Base-by-base conservation (phyloP, 2,329 filamentous ascomycete genomes). In the Didymella sp. region DNA sequence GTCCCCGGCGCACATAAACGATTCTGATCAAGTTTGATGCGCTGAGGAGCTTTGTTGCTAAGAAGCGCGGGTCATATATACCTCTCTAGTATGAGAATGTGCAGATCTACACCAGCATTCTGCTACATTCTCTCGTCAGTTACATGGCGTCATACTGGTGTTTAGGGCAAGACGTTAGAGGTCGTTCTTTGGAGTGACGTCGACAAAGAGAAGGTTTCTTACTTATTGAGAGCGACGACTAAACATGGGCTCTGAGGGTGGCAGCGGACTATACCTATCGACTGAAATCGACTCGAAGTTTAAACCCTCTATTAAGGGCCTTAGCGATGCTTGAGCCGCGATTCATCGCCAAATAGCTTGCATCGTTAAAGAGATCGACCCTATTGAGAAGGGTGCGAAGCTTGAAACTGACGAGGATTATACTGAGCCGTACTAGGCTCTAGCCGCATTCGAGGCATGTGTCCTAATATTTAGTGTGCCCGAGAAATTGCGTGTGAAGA, bases 21-120 rank as follows among this genome's bases (percentile, higher is more conserved):
- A 60, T 62, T 31, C 40, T 62, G 28, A 62, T 57, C 1, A 62
- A 62, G 41, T 62, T 58, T 40, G 41, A 60, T 11, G n/a, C 48
- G 2, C 43, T 44, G 9, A 44, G 57, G 7, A 55, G 49, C 41
- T 60, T 59, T 22, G 45, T 62, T 1, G 46, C 28, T 19, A 37
- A 22, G 15, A 42, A 56, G 28, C 48, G 27, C 3, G 48, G 17
- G 3, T 33, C 33, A 4, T 56, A 38, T 24, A 48, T 22, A 1
- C 43, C 51, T 9, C 33, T 62, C 11, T 27, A 63, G 19, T 63
- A 61, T 22, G 59, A 61, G 25, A 48, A 55, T n/a, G 49, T 42
- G 7, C 30, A 47, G 9, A 57, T 35, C 13, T 63, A 53, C 30
- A 63, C 61, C 24, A 45, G 31, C 21, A 41, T 40, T 1, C 28